Evolutionary conservation across 1,284 basidiomycete species (phyloP).

Genomic region (Ganoderma lingzhi): DNA sequence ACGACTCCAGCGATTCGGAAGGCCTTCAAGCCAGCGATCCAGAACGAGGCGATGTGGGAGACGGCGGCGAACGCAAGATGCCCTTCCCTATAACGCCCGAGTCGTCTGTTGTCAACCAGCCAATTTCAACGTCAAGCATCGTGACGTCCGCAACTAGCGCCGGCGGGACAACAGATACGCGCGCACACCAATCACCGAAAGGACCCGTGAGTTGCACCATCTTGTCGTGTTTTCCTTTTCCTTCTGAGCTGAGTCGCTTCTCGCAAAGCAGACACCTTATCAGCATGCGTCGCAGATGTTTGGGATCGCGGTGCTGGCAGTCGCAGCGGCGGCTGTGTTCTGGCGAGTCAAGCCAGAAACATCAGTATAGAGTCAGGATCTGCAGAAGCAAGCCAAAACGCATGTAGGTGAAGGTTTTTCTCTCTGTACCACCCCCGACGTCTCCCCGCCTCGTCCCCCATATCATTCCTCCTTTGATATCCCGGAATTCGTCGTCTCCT

Average conservation of each 20-base stretch:
- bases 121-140: constrained; percentile 40
- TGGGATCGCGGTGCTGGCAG: constrained; percentile 64
- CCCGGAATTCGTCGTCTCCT: constrained; percentile 25
- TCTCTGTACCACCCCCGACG: constrained; percentile 12
- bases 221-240: neutral
- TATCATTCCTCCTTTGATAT: constrained; percentile 19
- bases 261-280: constrained; percentile 27
- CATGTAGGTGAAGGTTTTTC: constrained; percentile 27
- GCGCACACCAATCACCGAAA: constrained; percentile 27
- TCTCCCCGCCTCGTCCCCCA: constrained; percentile 6
- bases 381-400: constrained; percentile 28
- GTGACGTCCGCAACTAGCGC: constrained; percentile 9
- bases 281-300: constrained; percentile 51
- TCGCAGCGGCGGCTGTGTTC: constrained; percentile 69
- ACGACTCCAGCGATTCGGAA: constrained; percentile 51
- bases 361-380: constrained; percentile 25
- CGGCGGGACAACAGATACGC: constrained; percentile 30
- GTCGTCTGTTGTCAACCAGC: constrained; percentile 50
- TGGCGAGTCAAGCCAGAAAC: constrained; percentile 64
- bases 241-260: constrained; percentile 12
- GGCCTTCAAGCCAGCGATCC: constrained; percentile 33
- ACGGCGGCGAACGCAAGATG: constrained; percentile 31
- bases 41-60: constrained; percentile 30
- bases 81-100: constrained; percentile 55
- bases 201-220: constrained; percentile 25